Base-by-base conservation (phyloP, 108 stramenopile genomes). In the Fistulifera pelliculosa region DNA sequence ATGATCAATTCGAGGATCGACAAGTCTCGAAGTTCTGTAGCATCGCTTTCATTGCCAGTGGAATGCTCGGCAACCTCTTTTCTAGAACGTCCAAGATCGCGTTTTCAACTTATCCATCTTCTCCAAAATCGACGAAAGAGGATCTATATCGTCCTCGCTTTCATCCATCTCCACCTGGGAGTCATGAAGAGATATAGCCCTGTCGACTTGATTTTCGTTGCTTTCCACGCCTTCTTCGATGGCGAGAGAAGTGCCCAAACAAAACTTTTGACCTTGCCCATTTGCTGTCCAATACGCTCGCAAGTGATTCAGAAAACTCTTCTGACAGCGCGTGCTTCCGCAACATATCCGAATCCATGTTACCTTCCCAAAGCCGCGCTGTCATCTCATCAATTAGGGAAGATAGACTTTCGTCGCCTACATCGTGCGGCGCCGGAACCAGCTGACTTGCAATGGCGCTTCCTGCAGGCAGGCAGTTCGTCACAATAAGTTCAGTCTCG, bases 341-440 rank as follows among this genome's bases (percentile, higher is more conserved):
- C 31, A 90, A 55, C 28, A 38, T 25, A 38, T 74, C 66, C 14
- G 78, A 61, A 47, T 86, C 73, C 22, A 79, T 68, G 16, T 66
- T 51, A 2, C 57, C 54, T 21, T 73, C 76, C 84, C 84, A 86
- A 41, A 90, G 56, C 18, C 84, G 69, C 47, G 62, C 54, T n/a
- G 60, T 23, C 19, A 90, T 14, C 50, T 90, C 88, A 13, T 28
- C 58, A 27, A 69, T 60, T 2, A 71, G 40, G 35, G 49, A 27
- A 12, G 15, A 49, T 44, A 69, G 27, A 15, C 60, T 39, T 27
- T 35, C 27, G 0, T 58, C 63, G 1, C 56, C 64, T 2, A 19
- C 28, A 22, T 4, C 5, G 2, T 22, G 3, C 3, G 22, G 50
- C 6, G 24, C 5, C 50, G 6, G 12, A 10, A 43, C 6, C 13